Base-by-base conservation (phyloP, 495 filamentous ascomycete genomes). In the Talaromyces adpressus region DNA sequence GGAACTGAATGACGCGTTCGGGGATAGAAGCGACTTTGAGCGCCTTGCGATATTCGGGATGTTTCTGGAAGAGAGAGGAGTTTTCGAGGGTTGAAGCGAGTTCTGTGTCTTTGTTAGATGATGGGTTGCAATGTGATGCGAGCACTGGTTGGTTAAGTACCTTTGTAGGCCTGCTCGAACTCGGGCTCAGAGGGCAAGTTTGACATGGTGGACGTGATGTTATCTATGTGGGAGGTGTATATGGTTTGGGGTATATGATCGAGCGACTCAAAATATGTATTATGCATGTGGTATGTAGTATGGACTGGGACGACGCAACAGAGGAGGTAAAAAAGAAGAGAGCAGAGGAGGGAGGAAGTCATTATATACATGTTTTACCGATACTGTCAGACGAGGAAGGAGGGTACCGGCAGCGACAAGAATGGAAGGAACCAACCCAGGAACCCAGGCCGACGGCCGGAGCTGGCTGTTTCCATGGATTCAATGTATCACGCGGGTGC, bases 81-180 rank as follows among this genome's bases (percentile, higher is more conserved):
- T 92, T 85, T 81, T 97, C 92, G 73, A 98, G 91, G 57, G 93
- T 95, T 65, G 89, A 91, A 72, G 83, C 90, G 60, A 98, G 91
- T 83, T 98, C 94, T 97, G 72, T 65, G 1, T 6, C n/a, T n/a
- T 27, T 25, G 52, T 56, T 22, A 56, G 23, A 56, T 7, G 36
- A 14, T 27, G 11, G 7, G 11, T 16, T 20, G 22, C 22, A 9
- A 27, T 29, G 16, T 3, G 22, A 7, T 29, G n/a, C n/a, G n/a
- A n/a, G n/a, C 27, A 9, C n/a, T 12, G 9, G 52, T 11, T 53
- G 16, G 56, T 18, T 8, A 71, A 74, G 73, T 81, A 97, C 93
- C 93, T 79, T 94, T 92, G 84, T 95, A 96, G 67, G 94, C 94
- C 84, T 98, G 94, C 86, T 97, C 88, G 81, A 98, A 98, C 81